Base-by-base conservation (phyloP, 2,329 filamentous ascomycete species). In the Phoma sp. region DNA sequence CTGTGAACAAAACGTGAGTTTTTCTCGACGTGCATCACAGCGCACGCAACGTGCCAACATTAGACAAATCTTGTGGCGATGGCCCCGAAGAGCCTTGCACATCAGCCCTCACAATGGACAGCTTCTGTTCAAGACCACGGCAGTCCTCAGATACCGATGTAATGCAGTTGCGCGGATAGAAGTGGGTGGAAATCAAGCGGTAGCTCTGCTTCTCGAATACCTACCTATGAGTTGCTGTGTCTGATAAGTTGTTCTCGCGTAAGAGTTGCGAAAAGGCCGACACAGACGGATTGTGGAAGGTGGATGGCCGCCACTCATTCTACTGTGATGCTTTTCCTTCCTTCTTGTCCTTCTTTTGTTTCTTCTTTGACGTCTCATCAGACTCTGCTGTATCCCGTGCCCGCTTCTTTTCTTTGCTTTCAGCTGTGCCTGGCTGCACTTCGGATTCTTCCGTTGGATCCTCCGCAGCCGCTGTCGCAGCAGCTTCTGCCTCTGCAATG, bases 401-500 rank as follows among this genome's bases (percentile, higher is more conserved):
- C 24, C 49, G 45, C 36, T 52, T 57, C 45, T 46, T 52, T 10
- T 57, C 44, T 11, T 46, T 45, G 24, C 35, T 48, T 35, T 48
- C 41, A 2, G 27, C 24, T 18, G 29, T 13, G 9, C 14, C 25
- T 6, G 29, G 7, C 6, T 48, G 35, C 7, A 36, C 30, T 13
- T 8, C 24, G 7, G 27, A 10, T 8, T 40, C 25, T 1, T 10
- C 25, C 10, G 33, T 33, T 2, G 35, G 14, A 11, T 30, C 54
- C 36, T 45, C 29, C 8, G 37, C 48, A 7, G 13, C 38, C 14
- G 45, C 45, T 14, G 55, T 46, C 14, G 58, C 42, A 1, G 39
- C 59, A 23, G 43, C 56, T 3, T 48, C 59, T 7, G 39, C 55
- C 30, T 58, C 58, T 9, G 52, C 39, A 22, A 57, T 50, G 0